Conservation (phyloP, 177 flowering plant genomes). For the Vitis hybrid region DNA sequence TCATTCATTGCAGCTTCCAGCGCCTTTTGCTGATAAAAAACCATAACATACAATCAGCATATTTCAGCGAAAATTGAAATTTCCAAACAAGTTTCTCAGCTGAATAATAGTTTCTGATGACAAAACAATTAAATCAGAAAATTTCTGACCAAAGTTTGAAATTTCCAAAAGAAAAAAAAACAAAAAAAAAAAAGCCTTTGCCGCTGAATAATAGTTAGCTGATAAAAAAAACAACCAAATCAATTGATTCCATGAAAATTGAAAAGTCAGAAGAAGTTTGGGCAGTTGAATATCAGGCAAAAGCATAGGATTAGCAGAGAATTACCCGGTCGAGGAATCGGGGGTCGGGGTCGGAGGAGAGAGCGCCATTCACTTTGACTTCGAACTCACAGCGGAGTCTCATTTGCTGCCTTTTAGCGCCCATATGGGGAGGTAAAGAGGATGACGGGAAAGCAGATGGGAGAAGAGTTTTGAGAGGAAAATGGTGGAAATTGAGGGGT, state of each 20-base stretch:
- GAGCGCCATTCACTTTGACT: conserved; percentile 56
- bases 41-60: background rate
- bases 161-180: too few species aligned
- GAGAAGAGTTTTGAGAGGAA: background rate
- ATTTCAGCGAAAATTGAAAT: too few species aligned
- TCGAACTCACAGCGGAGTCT: conserved; percentile 59
- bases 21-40: conserved; percentile 75
- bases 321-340: conserved; percentile 74
- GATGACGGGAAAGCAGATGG: too few species aligned
- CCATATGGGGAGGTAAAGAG: background rate
- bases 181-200: too few species aligned
- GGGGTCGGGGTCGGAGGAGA: conserved; percentile 64
- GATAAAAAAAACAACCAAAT: background rate
- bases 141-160: too few species aligned
- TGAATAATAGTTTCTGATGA: too few species aligned
- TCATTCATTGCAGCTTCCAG: conserved; percentile 96
- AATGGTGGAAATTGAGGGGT: background rate
- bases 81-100: too few species aligned
- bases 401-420: background rate
- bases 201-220: too few species aligned
- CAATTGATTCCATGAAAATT: too few species aligned
- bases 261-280: background rate
- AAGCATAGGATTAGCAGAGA: too few species aligned
- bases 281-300: too few species aligned
- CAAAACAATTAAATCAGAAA: too few species aligned